Percentiles rank a stretch among this genome's conserved stretches.
phyloP scores from a whole-genome alignment of 148 eudicot species.

The Silene latifolia region DNA sequence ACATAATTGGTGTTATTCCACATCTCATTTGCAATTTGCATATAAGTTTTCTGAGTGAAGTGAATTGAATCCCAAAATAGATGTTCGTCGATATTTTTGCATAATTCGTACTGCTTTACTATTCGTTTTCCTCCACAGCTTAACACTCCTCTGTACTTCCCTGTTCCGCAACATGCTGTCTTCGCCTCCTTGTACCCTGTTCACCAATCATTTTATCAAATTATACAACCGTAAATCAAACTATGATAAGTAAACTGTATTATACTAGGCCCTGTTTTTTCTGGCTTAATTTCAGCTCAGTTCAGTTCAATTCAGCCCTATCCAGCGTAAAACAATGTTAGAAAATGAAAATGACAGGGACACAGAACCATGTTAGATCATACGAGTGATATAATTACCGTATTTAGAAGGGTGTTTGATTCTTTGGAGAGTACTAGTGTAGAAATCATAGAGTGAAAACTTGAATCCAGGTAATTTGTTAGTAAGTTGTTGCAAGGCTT shows the following conservation, averaged over 20 bases:
- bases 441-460: slow-evolving; percentile 31
- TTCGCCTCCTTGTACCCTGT: slow-evolving; percentile 43
- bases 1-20: slow-evolving; percentile 23
- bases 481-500: slow-evolving; percentile 22
- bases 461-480: slow-evolving; percentile 34
- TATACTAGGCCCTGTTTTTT: too few species aligned
- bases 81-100: slow-evolving; percentile 27
- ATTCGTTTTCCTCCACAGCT: slow-evolving; percentile 59
- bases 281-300: too few species aligned
- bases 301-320: too few species aligned
- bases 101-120: slow-evolving; percentile 30
- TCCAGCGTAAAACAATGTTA: too few species aligned
- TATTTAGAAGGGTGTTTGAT: slow-evolving; percentile 35
- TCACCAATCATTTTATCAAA: neutral
- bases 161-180: slow-evolving; percentile 60
- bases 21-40: slow-evolving; percentile 34
- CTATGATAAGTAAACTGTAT: too few species aligned
- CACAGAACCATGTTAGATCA: too few species aligned
- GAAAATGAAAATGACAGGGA: too few species aligned
- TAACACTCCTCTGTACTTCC: slow-evolving; percentile 36
- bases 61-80: slow-evolving; percentile 43
- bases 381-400: slow-evolving; percentile 24
- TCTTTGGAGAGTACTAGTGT: slow-evolving; percentile 24
- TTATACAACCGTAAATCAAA: too few species aligned
- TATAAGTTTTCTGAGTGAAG: slow-evolving; percentile 32